Conservation (phyloP, 2,329 filamentous ascomycete genomes). For the Sarocladium strictum region DNA sequence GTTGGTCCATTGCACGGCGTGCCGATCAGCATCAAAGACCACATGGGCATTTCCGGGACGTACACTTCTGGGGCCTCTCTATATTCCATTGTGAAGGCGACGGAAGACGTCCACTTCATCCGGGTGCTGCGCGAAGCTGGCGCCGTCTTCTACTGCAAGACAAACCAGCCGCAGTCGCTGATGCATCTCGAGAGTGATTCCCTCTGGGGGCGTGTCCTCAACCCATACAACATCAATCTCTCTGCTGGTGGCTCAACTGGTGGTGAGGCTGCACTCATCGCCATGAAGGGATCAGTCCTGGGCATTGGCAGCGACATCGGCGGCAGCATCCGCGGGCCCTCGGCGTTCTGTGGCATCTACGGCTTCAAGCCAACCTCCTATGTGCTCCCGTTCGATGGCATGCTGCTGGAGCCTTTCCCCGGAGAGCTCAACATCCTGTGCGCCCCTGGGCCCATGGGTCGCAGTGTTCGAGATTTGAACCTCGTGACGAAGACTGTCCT, state of each 20-base stretch:
- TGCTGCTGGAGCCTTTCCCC: slow-evolving; percentile 15
- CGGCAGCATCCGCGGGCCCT: slow-evolving; percentile 37
- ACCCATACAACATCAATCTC: slow-evolving; percentile 54
- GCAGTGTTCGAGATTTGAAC: slow-evolving; percentile 15
- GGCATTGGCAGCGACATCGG: slow-evolving; percentile 40
- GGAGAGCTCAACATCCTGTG: slow-evolving; percentile 31
- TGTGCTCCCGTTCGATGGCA: slow-evolving; percentile 19
- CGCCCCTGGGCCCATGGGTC: slow-evolving; percentile 13
- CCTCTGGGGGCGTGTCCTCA: slow-evolving; percentile 55
- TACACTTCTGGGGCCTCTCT: slow-evolving; percentile 53
- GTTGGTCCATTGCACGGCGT: slow-evolving; percentile 56
- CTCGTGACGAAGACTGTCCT: slow-evolving; percentile 15
- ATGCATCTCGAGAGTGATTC: slow-evolving; percentile 42
- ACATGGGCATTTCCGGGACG: slow-evolving; percentile 47
- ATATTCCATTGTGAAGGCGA: slow-evolving; percentile 46
- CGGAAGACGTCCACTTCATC: slow-evolving; percentile 49
- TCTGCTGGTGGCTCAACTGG: slow-evolving; percentile 61
- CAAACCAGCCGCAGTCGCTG: slow-evolving; percentile 58
- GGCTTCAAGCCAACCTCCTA: slow-evolving; percentile 30
- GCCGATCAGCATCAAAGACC: slow-evolving; percentile 46
- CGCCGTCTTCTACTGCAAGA: slow-evolving; percentile 63
- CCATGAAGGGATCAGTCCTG: slow-evolving; percentile 33
- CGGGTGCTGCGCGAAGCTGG: slow-evolving; percentile 52
- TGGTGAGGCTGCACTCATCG: slow-evolving; percentile 41
- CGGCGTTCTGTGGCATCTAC: slow-evolving; percentile 37